Conservation (phyloP, 176 grass and related monocot species). For the Triticum urartu region DNA sequence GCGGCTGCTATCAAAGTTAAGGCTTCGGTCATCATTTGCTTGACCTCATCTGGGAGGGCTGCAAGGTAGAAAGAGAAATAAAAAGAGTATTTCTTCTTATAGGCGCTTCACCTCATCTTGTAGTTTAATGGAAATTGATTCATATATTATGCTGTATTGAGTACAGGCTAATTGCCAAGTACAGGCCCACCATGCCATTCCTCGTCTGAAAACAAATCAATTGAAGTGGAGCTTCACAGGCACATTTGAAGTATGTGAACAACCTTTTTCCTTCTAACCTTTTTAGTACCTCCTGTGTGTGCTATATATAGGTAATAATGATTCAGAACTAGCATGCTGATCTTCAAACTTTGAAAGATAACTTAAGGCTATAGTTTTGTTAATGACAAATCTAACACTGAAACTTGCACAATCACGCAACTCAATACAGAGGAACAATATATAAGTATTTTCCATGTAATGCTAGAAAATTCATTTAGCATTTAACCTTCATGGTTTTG, state of each 20-base stretch:
- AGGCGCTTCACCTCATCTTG: too few relatives aligned
- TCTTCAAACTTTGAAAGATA: not conserved
- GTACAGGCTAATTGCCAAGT: too few relatives aligned
- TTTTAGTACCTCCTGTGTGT: not conserved
- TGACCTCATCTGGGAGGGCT: constrained; percentile 95
- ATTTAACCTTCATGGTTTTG: not conserved
- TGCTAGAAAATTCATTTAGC: not conserved
- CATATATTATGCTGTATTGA: too few relatives aligned
- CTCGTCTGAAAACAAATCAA: too few relatives aligned
- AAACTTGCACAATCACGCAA: not conserved
- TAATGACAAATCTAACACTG: not conserved
- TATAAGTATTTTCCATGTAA: not conserved
- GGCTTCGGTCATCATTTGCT: constrained; percentile 91
- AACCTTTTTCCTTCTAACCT: too few relatives aligned
- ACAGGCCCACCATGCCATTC: too few relatives aligned
- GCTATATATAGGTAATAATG: not conserved
- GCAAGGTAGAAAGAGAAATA: constrained; percentile 57
- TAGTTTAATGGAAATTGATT: too few relatives aligned
- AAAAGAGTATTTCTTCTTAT: too few relatives aligned
- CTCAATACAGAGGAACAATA: not conserved
- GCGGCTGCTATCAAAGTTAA: constrained; percentile 93
- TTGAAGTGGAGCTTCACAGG: too few relatives aligned
- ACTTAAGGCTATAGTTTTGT: not conserved
- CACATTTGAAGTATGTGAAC: too few relatives aligned
- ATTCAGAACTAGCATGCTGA: not conserved